phyloP scores from a whole-genome alignment of 768 basidiomycete species.

The Tylopilus vinaceipallidus region DNA sequence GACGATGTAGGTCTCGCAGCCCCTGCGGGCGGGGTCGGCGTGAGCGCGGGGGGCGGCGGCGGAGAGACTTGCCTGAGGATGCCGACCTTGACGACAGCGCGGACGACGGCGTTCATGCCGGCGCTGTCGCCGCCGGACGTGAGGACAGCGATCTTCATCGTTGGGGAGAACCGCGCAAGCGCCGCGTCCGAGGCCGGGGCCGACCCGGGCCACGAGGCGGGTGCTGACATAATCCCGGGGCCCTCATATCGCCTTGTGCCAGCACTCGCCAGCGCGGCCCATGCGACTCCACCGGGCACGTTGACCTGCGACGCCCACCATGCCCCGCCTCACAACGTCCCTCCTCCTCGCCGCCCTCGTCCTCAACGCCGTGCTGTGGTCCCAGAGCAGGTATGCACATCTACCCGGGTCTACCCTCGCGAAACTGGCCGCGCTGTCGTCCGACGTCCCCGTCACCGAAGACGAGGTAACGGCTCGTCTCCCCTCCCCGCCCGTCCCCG shows the following conservation, averaged over 20 bases:
- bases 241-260: too few relatives aligned
- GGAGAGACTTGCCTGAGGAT: slow-evolving; percentile 71
- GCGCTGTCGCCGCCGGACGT: slow-evolving; percentile 98
- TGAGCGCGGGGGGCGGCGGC: background rate
- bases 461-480: slow-evolving; percentile 5
- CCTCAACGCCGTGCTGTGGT: slow-evolving; percentile 64
- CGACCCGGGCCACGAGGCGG: background rate
- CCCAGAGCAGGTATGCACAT: slow-evolving; percentile 51
- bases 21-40: slow-evolving; percentile 53
- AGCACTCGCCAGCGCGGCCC: too few relatives aligned
- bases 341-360: slow-evolving; percentile 52
- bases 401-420: slow-evolving; percentile 1
- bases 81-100: slow-evolving; percentile 88
- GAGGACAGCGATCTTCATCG: slow-evolving; percentile 89
- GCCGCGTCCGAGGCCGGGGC: background rate
- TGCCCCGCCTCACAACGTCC: slow-evolving; percentile 50
- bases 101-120: slow-evolving; percentile 95
- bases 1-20: slow-evolving; percentile 94
- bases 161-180: too few relatives aligned
- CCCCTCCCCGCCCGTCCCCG: background rate
- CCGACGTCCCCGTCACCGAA: background rate
- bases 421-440: slow-evolving; percentile 7
- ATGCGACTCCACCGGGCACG: slow-evolving; percentile 1
- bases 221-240: slow-evolving; percentile 15
- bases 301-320: slow-evolving; percentile 26